Evolutionary conservation across 805 yeast genomes (phyloP).

Genomic region (Suhomyces sp.): DNA sequence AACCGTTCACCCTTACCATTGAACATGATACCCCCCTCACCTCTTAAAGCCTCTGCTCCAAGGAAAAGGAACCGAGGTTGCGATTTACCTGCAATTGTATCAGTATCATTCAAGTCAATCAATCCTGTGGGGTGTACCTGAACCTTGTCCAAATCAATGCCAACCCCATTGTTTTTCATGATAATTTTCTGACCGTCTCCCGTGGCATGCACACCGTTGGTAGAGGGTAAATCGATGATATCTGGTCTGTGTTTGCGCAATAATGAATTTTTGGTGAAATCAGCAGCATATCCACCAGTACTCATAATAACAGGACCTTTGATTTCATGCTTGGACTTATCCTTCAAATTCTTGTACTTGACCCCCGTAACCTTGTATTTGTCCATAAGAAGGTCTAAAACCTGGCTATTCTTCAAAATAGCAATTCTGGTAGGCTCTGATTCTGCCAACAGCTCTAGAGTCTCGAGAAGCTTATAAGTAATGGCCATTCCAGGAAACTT

Average conservation of each 20-base stretch:
- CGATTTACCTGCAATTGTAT: conserved; percentile 37
- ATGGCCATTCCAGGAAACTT: conserved; percentile 68
- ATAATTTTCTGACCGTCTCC: conserved; percentile 63
- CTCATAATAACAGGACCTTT: conserved; percentile 61
- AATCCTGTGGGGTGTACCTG: conserved; percentile 72
- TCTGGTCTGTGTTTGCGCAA: conserved; percentile 59
- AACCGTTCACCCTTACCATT: conserved; percentile 54
- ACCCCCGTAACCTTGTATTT: conserved; percentile 28
- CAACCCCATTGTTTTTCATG: conserved; percentile 49
- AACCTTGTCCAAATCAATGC: conserved; percentile 63
- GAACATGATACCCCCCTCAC: conserved; percentile 63
- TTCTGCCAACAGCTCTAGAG: conserved; percentile 47
- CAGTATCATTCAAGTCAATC: conserved; percentile 48
- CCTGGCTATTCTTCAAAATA: conserved; percentile 26
- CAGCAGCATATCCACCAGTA: conserved; percentile 70
- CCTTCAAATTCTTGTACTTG: conserved; percentile 29
- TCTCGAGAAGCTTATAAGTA: conserved; percentile 52
- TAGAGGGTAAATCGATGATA: conserved; percentile 53
- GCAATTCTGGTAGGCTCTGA: conserved; percentile 40
- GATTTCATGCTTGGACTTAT: conserved; percentile 32
- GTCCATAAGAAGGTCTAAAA: conserved; percentile 40
- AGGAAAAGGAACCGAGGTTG: conserved; percentile 53
- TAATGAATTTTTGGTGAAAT: conserved; percentile 52
- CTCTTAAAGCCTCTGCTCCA: conserved; percentile 67
- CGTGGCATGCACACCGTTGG: conserved; percentile 62